These are phyloP conservation scores for Phytophthora europaea DNA, from an alignment of 352 stramenopile genomes.

Conservation along the genomic window DNA sequence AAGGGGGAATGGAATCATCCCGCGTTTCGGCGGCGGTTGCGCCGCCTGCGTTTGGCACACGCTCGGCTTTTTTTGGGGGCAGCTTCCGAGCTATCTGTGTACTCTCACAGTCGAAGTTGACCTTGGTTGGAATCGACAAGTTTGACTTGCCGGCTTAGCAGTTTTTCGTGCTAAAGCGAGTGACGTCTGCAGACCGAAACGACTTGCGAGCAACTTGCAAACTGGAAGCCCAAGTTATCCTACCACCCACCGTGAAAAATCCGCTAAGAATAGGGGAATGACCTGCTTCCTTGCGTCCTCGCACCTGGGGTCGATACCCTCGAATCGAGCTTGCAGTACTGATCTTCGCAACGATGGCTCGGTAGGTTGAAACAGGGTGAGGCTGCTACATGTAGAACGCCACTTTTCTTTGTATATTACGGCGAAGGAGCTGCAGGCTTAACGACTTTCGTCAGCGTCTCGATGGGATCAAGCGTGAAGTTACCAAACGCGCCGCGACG, in stretches of 20 bases:
- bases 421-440: conserved; percentile 18
- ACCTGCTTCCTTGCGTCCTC: conserved; percentile 25
- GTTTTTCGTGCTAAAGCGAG: conserved; percentile 17
- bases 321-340: conserved; percentile 11
- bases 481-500: conserved; percentile 81
- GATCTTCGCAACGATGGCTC: conserved; percentile 4
- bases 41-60: conserved; percentile 9
- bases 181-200: conserved; percentile 20
- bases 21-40: conserved; percentile 32
- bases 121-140: conserved; percentile 20
- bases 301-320: conserved; percentile 9
- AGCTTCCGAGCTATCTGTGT: conserved; percentile 18
- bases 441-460: conserved; percentile 14
- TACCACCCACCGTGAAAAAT: neutral
- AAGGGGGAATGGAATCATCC: conserved; percentile 80
- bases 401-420: conserved; percentile 29
- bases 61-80: conserved; percentile 22
- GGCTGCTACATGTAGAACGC: neutral
- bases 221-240: conserved; percentile 15
- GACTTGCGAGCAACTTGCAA: conserved; percentile 38
- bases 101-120: neutral
- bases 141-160: conserved; percentile 9
- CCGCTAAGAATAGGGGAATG: conserved; percentile 36
- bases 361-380: conserved; percentile 5
- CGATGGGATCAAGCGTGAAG: conserved; percentile 84